phyloP scores from a whole-genome alignment of 768 basidiomycete species.

The Tylopilus rubrobrunneus region DNA sequence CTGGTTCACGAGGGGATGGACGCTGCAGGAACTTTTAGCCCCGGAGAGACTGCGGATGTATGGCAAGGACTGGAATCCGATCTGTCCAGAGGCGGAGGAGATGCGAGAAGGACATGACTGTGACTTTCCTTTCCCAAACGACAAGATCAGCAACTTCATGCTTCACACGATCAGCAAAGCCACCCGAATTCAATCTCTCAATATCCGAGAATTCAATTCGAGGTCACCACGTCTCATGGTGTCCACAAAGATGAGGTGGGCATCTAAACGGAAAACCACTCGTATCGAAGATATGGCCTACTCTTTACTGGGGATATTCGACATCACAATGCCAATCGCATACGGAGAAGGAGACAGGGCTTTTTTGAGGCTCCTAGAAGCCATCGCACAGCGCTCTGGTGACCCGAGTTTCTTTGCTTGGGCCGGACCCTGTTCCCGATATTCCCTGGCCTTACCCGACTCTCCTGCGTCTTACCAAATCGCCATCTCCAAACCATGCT shows the following conservation, averaged over 20 bases:
- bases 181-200: not conserved
- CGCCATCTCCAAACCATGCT: not conserved
- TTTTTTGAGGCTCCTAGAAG: slow-evolving; percentile 10
- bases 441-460: slow-evolving; percentile 5
- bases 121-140: slow-evolving; percentile 8
- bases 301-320: slow-evolving; percentile 11
- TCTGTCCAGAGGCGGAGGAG: not conserved
- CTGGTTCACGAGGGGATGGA: slow-evolving; percentile 16
- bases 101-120: not conserved
- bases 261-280: slow-evolving; percentile 10
- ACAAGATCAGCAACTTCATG: slow-evolving; percentile 11
- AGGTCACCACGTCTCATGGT: slow-evolving; percentile 5
- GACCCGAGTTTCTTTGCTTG: slow-evolving; percentile 17
- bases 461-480: slow-evolving; percentile 11
- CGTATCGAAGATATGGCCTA: slow-evolving; percentile 10
- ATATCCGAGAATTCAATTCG: slow-evolving; percentile 1
- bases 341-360: slow-evolving; percentile 12
- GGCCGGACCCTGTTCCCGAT: slow-evolving; percentile 4
- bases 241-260: slow-evolving; percentile 15
- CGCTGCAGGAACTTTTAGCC: slow-evolving; percentile 12
- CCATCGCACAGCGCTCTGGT: slow-evolving; percentile 9
- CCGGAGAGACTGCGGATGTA: slow-evolving; percentile 7
- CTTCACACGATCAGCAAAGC: not conserved
- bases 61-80: slow-evolving; percentile 8
- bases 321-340: slow-evolving; percentile 9